phyloP scores from a whole-genome alignment of 2,329 filamentous ascomycete genomes.

The Myriangium duriaei region DNA sequence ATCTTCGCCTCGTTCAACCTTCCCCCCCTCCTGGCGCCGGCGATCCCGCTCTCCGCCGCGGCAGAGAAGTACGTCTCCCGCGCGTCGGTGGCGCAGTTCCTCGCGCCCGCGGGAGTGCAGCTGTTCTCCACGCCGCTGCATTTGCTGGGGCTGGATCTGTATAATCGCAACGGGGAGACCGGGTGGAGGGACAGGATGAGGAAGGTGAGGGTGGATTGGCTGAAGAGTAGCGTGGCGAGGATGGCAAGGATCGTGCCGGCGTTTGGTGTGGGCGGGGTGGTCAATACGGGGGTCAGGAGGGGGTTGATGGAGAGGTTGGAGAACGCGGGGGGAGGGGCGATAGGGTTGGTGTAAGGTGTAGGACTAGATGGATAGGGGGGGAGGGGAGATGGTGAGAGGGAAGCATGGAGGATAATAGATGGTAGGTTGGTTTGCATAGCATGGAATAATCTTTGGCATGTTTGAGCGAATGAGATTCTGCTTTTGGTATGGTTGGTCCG shows the following conservation, averaged over 20 bases:
- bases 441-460: too few relatives aligned
- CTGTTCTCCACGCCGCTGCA: conserved; percentile 72
- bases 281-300: conserved; percentile 61
- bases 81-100: conserved; percentile 56
- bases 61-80: conserved; percentile 40
- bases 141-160: conserved; percentile 72
- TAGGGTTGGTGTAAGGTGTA: too few relatives aligned
- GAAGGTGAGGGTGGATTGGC: conserved; percentile 63
- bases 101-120: conserved; percentile 68
- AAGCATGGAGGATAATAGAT: too few relatives aligned
- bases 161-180: conserved; percentile 50
- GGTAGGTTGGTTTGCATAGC: too few relatives aligned
- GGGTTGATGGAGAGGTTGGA: conserved; percentile 53
- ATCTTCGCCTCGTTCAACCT: conserved; percentile 90
- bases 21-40: conserved; percentile 63
- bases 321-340: too few relatives aligned
- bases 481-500: too few relatives aligned
- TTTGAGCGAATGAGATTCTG: too few relatives aligned
- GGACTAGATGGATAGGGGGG: too few relatives aligned
- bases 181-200: conserved; percentile 48
- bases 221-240: conserved; percentile 57
- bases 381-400: too few relatives aligned
- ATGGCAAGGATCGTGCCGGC: conserved; percentile 80
- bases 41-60: conserved; percentile 36
- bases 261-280: conserved; percentile 77